A percentile compares a stretch with the other conserved stretches of the same genome.
Evolutionary conservation across 495 filamentous ascomycete genomes (phyloP).

Genomic region (Penicillium desertorum): DNA sequence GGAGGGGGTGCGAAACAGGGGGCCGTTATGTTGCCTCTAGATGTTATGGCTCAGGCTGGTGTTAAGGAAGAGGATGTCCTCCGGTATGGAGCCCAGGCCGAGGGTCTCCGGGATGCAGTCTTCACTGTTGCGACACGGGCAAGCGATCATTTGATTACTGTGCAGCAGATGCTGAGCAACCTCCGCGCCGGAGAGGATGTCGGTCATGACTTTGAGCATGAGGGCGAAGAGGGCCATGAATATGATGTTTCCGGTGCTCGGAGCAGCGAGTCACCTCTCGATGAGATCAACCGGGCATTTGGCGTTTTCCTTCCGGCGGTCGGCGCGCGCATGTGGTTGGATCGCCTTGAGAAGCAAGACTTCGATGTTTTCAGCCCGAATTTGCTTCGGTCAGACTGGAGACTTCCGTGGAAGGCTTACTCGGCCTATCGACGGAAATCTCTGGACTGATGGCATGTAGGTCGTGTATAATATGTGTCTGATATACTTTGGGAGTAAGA

Average conservation of each 20-base stretch:
- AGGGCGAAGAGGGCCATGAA: constrained; percentile 71
- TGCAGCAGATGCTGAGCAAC: constrained; percentile 83
- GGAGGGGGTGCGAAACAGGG: constrained; percentile 53
- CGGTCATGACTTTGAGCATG: constrained; percentile 84
- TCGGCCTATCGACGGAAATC: constrained; percentile 60
- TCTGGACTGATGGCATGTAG: constrained; percentile 42
- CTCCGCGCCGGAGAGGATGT: constrained; percentile 67
- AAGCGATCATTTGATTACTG: constrained; percentile 93
- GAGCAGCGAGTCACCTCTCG: constrained; percentile 42
- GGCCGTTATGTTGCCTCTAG: constrained; percentile 75
- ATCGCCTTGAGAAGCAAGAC: constrained; percentile 70
- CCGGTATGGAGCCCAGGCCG: constrained; percentile 70
- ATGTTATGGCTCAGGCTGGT: constrained; percentile 79
- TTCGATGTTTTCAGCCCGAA: constrained; percentile 77
- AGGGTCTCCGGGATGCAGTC: constrained; percentile 81
- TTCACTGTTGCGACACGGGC: constrained; percentile 90
- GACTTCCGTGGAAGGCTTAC: constrained; percentile 82
- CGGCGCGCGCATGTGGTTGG: constrained; percentile 74
- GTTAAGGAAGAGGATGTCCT: constrained; percentile 88
- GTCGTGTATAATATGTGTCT: constrained; percentile 25
- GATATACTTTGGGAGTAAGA: background rate
- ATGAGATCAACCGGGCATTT: constrained; percentile 67
- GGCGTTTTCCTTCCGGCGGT: constrained; percentile 77
- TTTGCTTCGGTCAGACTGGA: constrained; percentile 74
- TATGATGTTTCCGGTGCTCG: constrained; percentile 44